Base-by-base conservation (phyloP, 768 basidiomycete genomes). In the Lactarius quietus region DNA sequence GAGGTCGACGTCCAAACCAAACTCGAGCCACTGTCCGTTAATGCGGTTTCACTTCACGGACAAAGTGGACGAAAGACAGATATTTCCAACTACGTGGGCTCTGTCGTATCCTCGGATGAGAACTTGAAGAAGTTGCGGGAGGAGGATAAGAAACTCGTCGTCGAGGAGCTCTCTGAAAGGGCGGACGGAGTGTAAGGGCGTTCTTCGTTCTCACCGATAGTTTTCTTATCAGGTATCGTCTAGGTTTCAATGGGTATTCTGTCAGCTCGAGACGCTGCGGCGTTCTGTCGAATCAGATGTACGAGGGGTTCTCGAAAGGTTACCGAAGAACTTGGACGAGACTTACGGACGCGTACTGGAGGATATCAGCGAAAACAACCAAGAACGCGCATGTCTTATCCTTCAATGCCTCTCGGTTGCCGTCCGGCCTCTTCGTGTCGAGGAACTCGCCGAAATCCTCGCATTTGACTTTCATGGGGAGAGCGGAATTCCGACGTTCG, bases 1-100 rank as follows among this genome's bases (percentile, higher is more conserved):
- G 59, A 65, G 39, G 39, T 29, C 17, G 64, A 65, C 53, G 55
- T 65, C n/a, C 53, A 8, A 41, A 1, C 9, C n/a, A 28, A 48
- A 18, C 59, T 65, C 20, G 17, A 60, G 31, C 18, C 41, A 4
- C 36, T 65, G 6, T 9, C 64, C 8, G 6, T 35, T 1, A 55
- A 29, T 5, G 18, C 17, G 3, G 6, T 54, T 29, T 29, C 33
- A 18, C 53, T 54, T 29, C 29, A 54, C 17, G 29, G 53, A 20
- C 4, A 1, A 38, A 23, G 9, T 14, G 18, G 18, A 41, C 38
- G 26, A 26, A 45, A 20, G 29, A 43, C 3, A 8, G 57, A 54
- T 33, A 59, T 64, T 26, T 18, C 38, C 0, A 12, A 54, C 6
- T 64, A 59, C 33, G 33, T 64, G 5, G 12, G 1, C 12, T 59